Conservation (phyloP, 192 early-diverging fungal genomes). For the Gaertneriomyces sp. region DNA sequence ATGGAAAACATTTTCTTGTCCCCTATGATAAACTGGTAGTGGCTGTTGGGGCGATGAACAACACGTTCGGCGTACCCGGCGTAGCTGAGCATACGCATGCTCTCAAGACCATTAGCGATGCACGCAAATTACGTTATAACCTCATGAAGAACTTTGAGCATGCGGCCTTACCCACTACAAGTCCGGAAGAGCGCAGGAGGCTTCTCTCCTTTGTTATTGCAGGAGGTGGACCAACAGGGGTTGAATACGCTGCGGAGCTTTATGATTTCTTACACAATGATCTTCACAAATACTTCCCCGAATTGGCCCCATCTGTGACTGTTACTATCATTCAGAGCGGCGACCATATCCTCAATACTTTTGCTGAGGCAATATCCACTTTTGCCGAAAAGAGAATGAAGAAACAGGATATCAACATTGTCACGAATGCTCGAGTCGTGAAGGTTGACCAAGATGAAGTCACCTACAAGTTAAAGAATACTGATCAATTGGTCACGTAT, state of each 20-base stretch:
- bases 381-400: slow-evolving; percentile 65
- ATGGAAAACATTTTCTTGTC: slow-evolving; percentile 24
- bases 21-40: slow-evolving; percentile 36
- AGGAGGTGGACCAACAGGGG: slow-evolving; percentile 70
- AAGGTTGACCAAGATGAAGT: slow-evolving; percentile 53
- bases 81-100: slow-evolving; percentile 60
- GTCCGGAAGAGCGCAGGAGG: slow-evolving; percentile 54
- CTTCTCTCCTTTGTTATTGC: slow-evolving; percentile 69
- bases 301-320: slow-evolving; percentile 47
- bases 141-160: slow-evolving; percentile 65
- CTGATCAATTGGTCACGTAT: no score
- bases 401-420: slow-evolving; percentile 60
- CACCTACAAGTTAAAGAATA: slow-evolving; percentile 47
- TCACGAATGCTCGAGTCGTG: slow-evolving; percentile 67
- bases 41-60: slow-evolving; percentile 32
- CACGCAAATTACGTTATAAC: slow-evolving; percentile 53
- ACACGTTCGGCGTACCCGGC: slow-evolving; percentile 59
- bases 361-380: slow-evolving; percentile 58
- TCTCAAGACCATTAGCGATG: slow-evolving; percentile 66
- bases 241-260: slow-evolving; percentile 61
- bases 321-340: slow-evolving; percentile 65
- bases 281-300: slow-evolving; percentile 56
- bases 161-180: slow-evolving; percentile 59
- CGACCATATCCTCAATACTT: slow-evolving; percentile 73
- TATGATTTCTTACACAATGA: slow-evolving; percentile 58